phyloP scores from a whole-genome alignment of 345 rosid species.

The Sonneratia caseolaris region DNA sequence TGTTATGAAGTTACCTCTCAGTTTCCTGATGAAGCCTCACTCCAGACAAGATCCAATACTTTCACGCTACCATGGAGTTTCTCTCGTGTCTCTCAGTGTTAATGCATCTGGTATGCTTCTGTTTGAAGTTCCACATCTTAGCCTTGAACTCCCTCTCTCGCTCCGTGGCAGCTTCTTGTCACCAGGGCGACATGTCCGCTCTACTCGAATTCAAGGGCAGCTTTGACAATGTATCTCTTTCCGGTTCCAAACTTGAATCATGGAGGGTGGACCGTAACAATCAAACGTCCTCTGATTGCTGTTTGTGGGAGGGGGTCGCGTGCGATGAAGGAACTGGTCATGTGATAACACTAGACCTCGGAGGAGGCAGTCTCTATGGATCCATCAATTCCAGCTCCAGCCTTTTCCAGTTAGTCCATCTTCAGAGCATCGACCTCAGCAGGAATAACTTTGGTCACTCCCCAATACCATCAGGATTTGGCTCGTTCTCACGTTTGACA shows the following conservation, averaged over 20 bases:
- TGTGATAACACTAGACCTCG: conserved; percentile 11
- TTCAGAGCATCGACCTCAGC: conserved; percentile 9
- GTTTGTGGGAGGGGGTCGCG: conserved; percentile 16
- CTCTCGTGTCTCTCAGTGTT: too few species aligned
- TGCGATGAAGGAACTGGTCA: conserved; percentile 8
- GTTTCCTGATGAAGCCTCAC: too few species aligned
- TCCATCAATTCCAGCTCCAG: conserved; percentile 12
- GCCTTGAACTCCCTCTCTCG: neutral
- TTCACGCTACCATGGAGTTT: too few species aligned
- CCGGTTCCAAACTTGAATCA: neutral
- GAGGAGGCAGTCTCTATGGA: conserved; percentile 8
- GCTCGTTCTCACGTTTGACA: neutral
- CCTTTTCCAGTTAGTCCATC: conserved; percentile 15
- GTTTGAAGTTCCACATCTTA: too few species aligned
- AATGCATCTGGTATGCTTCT: too few species aligned
- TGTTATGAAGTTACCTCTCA: too few species aligned
- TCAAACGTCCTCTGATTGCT: conserved; percentile 8
- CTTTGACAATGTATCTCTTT: neutral
- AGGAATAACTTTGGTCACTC: conserved; percentile 10
- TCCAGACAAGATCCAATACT: too few species aligned
- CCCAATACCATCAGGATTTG: conserved; percentile 5
- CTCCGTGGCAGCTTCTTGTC: neutral
- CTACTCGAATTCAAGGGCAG: conserved; percentile 14
- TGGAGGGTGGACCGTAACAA: neutral
- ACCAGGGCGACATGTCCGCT: conserved; percentile 6